phyloP scores from a whole-genome alignment of 257 asterid genomes.

The Anisodus tanguticus region DNA sequence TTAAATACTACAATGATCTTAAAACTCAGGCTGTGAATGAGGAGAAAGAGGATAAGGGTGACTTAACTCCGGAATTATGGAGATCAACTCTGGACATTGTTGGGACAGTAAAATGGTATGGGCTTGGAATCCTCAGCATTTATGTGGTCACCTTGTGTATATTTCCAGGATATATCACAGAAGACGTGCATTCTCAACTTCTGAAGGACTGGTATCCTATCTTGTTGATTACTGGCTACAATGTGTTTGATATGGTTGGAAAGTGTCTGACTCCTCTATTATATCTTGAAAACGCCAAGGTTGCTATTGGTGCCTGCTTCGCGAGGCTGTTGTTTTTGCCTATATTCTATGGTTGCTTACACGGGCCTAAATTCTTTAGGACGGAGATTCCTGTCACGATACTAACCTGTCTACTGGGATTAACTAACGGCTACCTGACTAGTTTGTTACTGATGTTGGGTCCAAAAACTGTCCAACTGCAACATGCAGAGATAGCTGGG shows the following conservation, averaged over 20 bases:
- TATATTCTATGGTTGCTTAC: slow-evolving; percentile 79
- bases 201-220: slow-evolving; percentile 91
- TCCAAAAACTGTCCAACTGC: slow-evolving; percentile 76
- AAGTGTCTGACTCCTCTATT: slow-evolving; percentile 68
- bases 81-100: slow-evolving; percentile 64
- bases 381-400: slow-evolving; percentile 80
- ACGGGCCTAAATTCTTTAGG: slow-evolving; percentile 76
- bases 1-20: slow-evolving; percentile 67
- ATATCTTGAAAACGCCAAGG: slow-evolving; percentile 60
- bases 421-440: slow-evolving; percentile 83
- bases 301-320: slow-evolving; percentile 66
- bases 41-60: slow-evolving; percentile 77
- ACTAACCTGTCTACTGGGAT: slow-evolving; percentile 82
- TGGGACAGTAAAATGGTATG: slow-evolving; percentile 87
- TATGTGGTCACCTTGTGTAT: slow-evolving; percentile 84
- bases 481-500: slow-evolving; percentile 86
- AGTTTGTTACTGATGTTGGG: slow-evolving; percentile 73
- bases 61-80: slow-evolving; percentile 66
- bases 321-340: slow-evolving; percentile 84
- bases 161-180: slow-evolving; percentile 90
- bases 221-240: slow-evolving; percentile 70
- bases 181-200: slow-evolving; percentile 78
- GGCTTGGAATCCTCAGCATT: slow-evolving; percentile 54
- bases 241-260: slow-evolving; percentile 80
- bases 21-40: slow-evolving; percentile 65